Conservation (phyloP, 768 basidiomycete genomes). For the Bullera alba region DNA sequence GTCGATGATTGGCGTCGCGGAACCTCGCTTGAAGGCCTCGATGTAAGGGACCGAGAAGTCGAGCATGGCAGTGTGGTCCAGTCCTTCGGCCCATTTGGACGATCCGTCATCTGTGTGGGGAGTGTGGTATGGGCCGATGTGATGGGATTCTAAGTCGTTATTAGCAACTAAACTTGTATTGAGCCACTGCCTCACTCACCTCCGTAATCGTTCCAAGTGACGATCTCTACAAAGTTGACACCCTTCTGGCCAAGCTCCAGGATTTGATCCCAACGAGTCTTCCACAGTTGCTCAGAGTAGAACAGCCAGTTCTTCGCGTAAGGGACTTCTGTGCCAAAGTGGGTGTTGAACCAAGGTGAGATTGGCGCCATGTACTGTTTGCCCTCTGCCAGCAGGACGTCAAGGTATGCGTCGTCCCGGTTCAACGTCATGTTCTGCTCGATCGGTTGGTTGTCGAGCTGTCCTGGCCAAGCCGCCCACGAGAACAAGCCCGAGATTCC, state of each 20-base stretch:
- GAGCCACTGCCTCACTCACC: not conserved
- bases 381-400: slow-evolving; percentile 3
- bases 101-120: slow-evolving; percentile 43
- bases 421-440: slow-evolving; percentile 22
- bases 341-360: slow-evolving; percentile 40
- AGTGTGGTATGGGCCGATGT: slow-evolving; percentile 40
- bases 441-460: slow-evolving; percentile 34
- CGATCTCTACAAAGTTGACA: slow-evolving; percentile 37
- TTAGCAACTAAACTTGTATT: not conserved
- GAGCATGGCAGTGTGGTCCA: slow-evolving; percentile 42
- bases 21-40: slow-evolving; percentile 41
- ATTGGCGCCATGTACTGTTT: slow-evolving; percentile 41
- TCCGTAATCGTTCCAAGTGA: slow-evolving; percentile 41
- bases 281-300: slow-evolving; percentile 41
- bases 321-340: slow-evolving; percentile 39
- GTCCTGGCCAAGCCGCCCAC: slow-evolving; percentile 43
- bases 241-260: slow-evolving; percentile 21
- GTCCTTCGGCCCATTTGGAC: slow-evolving; percentile 36
- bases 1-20: slow-evolving; percentile 21
- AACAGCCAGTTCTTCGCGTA: slow-evolving; percentile 46
- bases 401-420: slow-evolving; percentile 28
- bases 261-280: slow-evolving; percentile 42
- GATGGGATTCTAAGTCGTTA: slow-evolving; percentile 37
- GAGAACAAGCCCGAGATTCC: slow-evolving; percentile 40
- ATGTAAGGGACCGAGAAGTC: slow-evolving; percentile 45